A percentile compares a stretch with the other conserved stretches of the same genome.
These are phyloP conservation scores for Pythium apleroticum DNA, from an alignment of 352 stramenopile genomes.

Conservation along the genomic window DNA sequence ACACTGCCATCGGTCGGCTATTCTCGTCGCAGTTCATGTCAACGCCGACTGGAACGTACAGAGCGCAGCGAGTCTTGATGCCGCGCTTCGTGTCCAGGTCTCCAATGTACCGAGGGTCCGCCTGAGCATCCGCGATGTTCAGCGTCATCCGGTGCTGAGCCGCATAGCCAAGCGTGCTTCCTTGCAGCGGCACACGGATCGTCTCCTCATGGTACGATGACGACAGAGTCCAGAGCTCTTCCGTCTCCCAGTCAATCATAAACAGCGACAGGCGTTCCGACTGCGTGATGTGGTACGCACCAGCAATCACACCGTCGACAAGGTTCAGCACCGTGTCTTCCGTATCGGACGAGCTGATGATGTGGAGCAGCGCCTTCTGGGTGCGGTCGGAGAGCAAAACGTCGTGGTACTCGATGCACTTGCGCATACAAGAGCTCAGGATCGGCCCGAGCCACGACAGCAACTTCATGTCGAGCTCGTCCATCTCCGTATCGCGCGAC, in stretches of 20 bases:
- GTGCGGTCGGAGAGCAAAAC: constrained; percentile 80
- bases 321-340: constrained; percentile 85
- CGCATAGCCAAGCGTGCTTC: constrained; percentile 61
- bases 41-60: constrained; percentile 85
- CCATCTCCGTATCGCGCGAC: constrained; percentile 38
- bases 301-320: constrained; percentile 80
- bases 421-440: constrained; percentile 80
- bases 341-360: constrained; percentile 81
- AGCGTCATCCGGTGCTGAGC: constrained; percentile 61
- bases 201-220: constrained; percentile 75
- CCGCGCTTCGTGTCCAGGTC: constrained; percentile 54
- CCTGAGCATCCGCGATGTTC: constrained; percentile 69
- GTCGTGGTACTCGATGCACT: constrained; percentile 86
- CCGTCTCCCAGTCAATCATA: constrained; percentile 82
- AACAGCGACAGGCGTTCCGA: constrained; percentile 75
- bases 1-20: constrained; percentile 73
- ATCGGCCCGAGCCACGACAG: constrained; percentile 81
- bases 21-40: constrained; percentile 42
- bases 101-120: constrained; percentile 54
- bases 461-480: constrained; percentile 69
- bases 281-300: constrained; percentile 80
- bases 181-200: constrained; percentile 56
- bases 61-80: constrained; percentile 65
- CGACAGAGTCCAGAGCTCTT: constrained; percentile 81
- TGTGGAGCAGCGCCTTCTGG: constrained; percentile 82